Conservation (phyloP, 2,329 filamentous ascomycete genomes). For the Phaeosphaeria sp. region DNA sequence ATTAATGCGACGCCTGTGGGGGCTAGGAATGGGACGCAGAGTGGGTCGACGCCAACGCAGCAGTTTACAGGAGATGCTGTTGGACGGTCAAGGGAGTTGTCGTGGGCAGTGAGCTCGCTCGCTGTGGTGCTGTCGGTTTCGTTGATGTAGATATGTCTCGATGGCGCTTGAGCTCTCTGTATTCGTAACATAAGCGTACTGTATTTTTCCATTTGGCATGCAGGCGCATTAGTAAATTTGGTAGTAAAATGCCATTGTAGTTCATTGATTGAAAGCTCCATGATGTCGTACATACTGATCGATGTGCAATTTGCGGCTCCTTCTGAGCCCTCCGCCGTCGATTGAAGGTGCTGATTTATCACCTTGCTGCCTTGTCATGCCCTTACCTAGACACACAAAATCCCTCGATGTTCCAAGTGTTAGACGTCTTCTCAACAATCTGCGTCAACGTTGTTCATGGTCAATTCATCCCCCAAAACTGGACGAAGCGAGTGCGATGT, state of each 20-base stretch:
- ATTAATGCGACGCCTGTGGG: constrained; percentile 6
- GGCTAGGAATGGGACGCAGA: background rate
- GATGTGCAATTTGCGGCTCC: background rate
- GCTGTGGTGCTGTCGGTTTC: background rate
- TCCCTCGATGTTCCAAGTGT: no score
- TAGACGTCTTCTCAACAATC: no score
- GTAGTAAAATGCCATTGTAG: no score
- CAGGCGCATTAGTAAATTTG: background rate
- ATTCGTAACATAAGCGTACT: background rate
- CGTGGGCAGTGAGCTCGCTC: background rate
- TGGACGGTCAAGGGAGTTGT: background rate
- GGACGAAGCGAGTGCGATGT: no score
- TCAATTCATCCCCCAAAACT: no score
- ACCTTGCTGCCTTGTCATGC: background rate
- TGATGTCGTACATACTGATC: background rate
- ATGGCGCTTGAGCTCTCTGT: background rate
- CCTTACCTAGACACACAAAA: background rate
- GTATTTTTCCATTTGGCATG: background rate
- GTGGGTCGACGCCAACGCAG: background rate
- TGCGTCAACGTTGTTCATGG: no score
- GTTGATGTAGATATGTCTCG: background rate
- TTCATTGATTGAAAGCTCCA: no score
- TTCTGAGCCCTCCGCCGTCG: background rate
- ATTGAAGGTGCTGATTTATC: background rate
- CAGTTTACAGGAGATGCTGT: constrained; percentile 7